Percentiles rank a stretch among this genome's conserved stretches.
phyloP scores from a whole-genome alignment of 1,284 basidiomycete genomes.

The Trametes pubescens region DNA sequence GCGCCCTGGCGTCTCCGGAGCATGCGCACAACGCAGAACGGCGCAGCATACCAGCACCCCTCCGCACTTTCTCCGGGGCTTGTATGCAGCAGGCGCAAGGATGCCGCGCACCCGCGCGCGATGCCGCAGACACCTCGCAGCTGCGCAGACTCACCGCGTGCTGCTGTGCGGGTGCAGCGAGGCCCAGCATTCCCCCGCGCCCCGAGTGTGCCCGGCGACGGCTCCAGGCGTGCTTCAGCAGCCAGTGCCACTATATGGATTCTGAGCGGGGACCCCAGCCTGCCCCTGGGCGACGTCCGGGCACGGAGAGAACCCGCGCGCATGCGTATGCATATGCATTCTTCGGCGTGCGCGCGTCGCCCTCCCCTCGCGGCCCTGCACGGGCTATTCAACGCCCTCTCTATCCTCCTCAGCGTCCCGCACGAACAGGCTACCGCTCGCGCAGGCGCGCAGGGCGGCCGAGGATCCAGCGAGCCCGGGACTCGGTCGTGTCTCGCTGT shows the following conservation, averaged over 20 bases:
- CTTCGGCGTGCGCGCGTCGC: conserved; percentile 3
- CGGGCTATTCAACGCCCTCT: conserved; percentile 8
- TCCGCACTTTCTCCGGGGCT: conserved; percentile 23
- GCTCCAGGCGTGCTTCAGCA: not conserved
- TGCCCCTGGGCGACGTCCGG: conserved; percentile 5
- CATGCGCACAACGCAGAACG: not conserved
- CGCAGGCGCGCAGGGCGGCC: not conserved
- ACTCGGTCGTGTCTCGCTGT: not conserved
- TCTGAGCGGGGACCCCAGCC: not conserved
- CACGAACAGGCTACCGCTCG: conserved; percentile 2
- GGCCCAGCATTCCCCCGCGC: conserved; percentile 3
- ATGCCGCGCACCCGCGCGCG: not conserved
- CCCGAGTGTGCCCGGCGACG: not conserved
- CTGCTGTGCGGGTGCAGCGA: not conserved
- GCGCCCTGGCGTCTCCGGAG: conserved; percentile 5
- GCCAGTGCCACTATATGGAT: not conserved
- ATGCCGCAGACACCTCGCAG: not conserved
- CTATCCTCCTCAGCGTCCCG: not conserved
- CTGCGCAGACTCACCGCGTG: not conserved
- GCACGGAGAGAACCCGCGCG: not conserved
- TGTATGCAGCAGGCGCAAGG: not conserved
- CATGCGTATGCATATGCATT: not conserved
- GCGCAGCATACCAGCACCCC: conserved; percentile 1
- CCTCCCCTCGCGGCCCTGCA: conserved; percentile 1
- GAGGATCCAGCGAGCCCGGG: conserved; percentile 20